Percentiles rank a stretch among this genome's conserved stretches.
These are phyloP conservation scores for Aspergillus sp. DNA, from an alignment of 2,329 filamentous ascomycete species.

Conservation along the genomic window DNA sequence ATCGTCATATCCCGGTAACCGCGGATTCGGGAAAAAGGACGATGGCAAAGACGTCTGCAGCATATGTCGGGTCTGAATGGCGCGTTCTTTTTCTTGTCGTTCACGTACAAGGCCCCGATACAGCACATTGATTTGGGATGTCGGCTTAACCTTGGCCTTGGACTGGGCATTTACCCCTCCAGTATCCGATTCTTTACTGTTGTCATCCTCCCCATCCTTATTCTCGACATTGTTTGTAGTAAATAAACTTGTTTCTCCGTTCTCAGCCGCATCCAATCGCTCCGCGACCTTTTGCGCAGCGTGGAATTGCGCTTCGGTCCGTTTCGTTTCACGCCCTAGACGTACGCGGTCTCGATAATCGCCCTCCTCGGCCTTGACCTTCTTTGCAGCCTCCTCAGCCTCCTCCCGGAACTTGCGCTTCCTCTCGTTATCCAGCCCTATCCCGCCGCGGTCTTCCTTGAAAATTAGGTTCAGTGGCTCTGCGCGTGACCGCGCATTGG, in stretches of 20 bases:
- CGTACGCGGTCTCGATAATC: constrained; percentile 74
- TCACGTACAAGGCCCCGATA: constrained; percentile 74
- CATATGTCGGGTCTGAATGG: constrained; percentile 30
- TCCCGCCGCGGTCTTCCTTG: constrained; percentile 78
- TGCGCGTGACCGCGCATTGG: constrained; percentile 45
- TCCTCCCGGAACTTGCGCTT: constrained; percentile 73
- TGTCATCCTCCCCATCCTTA: constrained; percentile 11
- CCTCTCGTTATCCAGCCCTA: constrained; percentile 79
- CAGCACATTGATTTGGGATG: constrained; percentile 71
- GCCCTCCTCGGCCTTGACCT: constrained; percentile 62
- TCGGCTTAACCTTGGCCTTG: constrained; percentile 44
- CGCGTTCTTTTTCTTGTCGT: constrained; percentile 60
- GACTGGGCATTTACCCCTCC: constrained; percentile 7
- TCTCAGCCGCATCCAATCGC: constrained; percentile 63
- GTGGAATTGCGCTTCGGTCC: constrained; percentile 67
- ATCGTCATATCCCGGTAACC: constrained; percentile 67
- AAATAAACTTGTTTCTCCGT: constrained; percentile 16
- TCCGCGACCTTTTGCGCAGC: constrained; percentile 84
- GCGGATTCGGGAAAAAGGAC: constrained; percentile 34
- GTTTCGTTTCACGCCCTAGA: constrained; percentile 66
- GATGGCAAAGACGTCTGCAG: constrained; percentile 35
- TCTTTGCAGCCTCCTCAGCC: constrained; percentile 59
- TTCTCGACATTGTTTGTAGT: constrained; percentile 9
- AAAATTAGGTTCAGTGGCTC: constrained; percentile 76
- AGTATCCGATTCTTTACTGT: constrained; percentile 1